A percentile compares a stretch with the other conserved stretches of the same genome.
These are phyloP conservation scores for Rhododendron williamsianum DNA, from an alignment of 148 eudicot genomes.

Conservation along the genomic window DNA sequence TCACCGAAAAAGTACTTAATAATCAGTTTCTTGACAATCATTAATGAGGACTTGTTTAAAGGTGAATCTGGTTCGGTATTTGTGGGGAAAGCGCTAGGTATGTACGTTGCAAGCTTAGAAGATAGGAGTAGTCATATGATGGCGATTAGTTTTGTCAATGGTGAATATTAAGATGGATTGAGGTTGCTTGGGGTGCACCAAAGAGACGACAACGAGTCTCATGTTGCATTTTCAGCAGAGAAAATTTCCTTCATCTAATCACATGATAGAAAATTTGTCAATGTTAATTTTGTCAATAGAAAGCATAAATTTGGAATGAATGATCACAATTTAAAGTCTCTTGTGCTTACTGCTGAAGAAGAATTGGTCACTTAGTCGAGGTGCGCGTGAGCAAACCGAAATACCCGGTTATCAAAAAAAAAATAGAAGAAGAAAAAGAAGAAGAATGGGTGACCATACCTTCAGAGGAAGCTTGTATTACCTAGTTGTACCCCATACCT, in stretches of 20 bases:
- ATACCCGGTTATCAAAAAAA: too few species aligned
- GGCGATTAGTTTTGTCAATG: constrained; percentile 36
- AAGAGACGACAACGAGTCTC: constrained; percentile 33
- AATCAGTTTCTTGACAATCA: constrained; percentile 6
- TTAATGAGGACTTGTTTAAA: constrained; percentile 25
- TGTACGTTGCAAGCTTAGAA: constrained; percentile 32
- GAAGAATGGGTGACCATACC: background rate
- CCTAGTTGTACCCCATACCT: background rate
- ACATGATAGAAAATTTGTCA: background rate
- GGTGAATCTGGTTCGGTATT: constrained; percentile 21
- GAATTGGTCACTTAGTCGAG: background rate
- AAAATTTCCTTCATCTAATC: background rate
- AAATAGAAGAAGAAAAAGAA: too few species aligned
- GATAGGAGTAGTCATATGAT: constrained; percentile 35
- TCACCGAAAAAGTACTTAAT: background rate
- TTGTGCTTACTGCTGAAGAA: background rate
- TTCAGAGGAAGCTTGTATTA: background rate
- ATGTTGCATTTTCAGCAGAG: constrained; percentile 20
- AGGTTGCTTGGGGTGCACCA: constrained; percentile 34
- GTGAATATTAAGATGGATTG: constrained; percentile 19
- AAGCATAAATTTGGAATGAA: background rate
- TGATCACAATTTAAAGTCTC: background rate
- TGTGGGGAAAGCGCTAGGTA: constrained; percentile 36
- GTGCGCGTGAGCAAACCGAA: too few species aligned
- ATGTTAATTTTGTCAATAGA: too few species aligned